These are phyloP conservation scores for Trapa incisa DNA, from an alignment of 345 rosid species.

Conservation along the genomic window DNA sequence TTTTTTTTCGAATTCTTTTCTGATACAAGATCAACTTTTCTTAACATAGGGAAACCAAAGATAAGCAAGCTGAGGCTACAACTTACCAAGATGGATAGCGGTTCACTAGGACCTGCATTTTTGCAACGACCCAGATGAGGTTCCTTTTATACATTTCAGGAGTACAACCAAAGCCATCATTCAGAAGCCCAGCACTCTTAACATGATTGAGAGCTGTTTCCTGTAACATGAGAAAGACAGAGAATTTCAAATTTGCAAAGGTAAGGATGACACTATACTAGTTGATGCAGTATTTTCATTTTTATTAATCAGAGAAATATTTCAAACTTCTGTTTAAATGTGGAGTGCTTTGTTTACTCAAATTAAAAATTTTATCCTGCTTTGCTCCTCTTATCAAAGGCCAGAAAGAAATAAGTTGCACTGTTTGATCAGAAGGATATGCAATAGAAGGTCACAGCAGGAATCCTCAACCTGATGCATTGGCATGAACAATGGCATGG, in stretches of 20 bases:
- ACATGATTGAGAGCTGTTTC: slow-evolving; percentile 96
- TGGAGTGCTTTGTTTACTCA: background rate
- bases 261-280: too few species aligned
- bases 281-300: background rate
- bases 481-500: too few species aligned
- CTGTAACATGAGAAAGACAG: slow-evolving; percentile 22
- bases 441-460: too few species aligned
- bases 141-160: slow-evolving; percentile 90
- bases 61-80: background rate
- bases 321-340: background rate
- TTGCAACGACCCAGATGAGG: slow-evolving; percentile 89
- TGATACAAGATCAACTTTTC: too few species aligned
- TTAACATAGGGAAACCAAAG: background rate
- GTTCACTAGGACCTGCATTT: slow-evolving; percentile 85
- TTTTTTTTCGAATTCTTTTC: too few species aligned
- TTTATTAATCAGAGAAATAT: background rate
- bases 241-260: too few species aligned
- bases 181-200: slow-evolving; percentile 72
- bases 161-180: slow-evolving; percentile 91
- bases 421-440: background rate
- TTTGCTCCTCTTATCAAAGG: background rate
- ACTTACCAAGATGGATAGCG: slow-evolving; percentile 90
- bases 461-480: too few species aligned
- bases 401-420: background rate
- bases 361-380: background rate